A percentile compares a stretch with the other conserved stretches of the same genome.
phyloP scores from a whole-genome alignment of 306 rosid species.

The Alnus glutinosa region DNA sequence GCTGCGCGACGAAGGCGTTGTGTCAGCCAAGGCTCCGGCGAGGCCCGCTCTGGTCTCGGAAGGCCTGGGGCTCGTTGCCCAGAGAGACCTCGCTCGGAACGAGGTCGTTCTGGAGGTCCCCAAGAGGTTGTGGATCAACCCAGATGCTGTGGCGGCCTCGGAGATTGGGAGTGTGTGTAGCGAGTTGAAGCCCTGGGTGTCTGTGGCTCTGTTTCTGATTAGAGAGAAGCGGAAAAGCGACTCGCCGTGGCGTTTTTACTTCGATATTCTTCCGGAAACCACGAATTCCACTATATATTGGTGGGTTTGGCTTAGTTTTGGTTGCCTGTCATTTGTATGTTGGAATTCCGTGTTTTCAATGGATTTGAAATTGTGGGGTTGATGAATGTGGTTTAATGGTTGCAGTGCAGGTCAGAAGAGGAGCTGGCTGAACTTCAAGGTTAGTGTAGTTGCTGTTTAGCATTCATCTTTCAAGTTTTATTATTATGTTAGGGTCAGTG shows the following conservation, averaged over 20 bases:
- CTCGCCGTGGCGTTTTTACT: constrained; percentile 73
- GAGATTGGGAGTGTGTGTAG: constrained; percentile 75
- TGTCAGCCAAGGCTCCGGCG: constrained; percentile 72
- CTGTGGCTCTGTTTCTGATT: constrained; percentile 74
- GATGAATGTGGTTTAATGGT: constrained; percentile 53
- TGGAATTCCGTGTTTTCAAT: constrained; percentile 7
- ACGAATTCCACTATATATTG: constrained; percentile 88
- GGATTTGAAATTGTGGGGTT: constrained; percentile 43
- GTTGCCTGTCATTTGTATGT: neutral
- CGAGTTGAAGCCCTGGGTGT: constrained; percentile 85
- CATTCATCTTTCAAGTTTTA: neutral
- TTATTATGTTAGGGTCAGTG: neutral
- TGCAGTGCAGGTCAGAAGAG: constrained; percentile 99
- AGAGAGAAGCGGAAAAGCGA: constrained; percentile 65
- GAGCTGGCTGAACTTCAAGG: constrained; percentile 92
- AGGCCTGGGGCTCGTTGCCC: constrained; percentile 77
- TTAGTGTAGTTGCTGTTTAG: constrained; percentile 38
- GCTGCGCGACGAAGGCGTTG: constrained; percentile 77
- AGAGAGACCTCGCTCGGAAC: constrained; percentile 60
- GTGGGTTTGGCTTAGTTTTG: constrained; percentile 57
- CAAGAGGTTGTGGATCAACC: constrained; percentile 88
- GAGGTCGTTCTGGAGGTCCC: constrained; percentile 93
- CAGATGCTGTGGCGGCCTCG: constrained; percentile 82
- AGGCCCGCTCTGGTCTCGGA: constrained; percentile 71
- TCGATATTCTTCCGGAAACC: constrained; percentile 61